Conservation (phyloP, 768 basidiomycete genomes). For the Glaciozyma martinii region DNA sequence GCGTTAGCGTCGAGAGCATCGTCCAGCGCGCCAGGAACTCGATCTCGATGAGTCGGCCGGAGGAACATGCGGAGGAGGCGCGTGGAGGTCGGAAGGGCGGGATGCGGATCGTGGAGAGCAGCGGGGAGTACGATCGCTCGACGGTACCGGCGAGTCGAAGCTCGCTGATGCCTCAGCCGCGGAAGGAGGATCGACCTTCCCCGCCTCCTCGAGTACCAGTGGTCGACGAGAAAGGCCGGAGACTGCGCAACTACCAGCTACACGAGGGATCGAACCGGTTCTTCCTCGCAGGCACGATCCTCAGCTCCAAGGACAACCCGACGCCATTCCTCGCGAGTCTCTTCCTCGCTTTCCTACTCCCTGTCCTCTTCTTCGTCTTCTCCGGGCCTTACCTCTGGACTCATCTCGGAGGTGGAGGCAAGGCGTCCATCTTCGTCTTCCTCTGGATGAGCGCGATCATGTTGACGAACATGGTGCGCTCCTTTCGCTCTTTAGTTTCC, state of each 20-base stretch:
- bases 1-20: not conserved
- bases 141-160: not conserved
- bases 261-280: constrained; percentile 70
- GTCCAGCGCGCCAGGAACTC: not conserved
- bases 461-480: constrained; percentile 63
- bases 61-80: not conserved
- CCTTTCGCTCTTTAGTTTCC: constrained; percentile 30
- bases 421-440: constrained; percentile 46
- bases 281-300: constrained; percentile 58
- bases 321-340: constrained; percentile 68
- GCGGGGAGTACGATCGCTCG: not conserved
- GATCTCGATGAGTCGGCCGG: not conserved
- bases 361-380: constrained; percentile 77
- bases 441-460: constrained; percentile 56
- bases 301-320: constrained; percentile 79
- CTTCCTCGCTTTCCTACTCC: constrained; percentile 54
- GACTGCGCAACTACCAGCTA: constrained; percentile 48
- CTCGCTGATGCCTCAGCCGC: not conserved
- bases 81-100: not conserved
- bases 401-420: constrained; percentile 58
- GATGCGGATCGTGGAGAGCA: not conserved
- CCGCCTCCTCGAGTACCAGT: not conserved
- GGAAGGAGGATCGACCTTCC: not conserved
- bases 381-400: constrained; percentile 86
- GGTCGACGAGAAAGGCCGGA: not conserved